These are phyloP conservation scores for Aspergillus candidus DNA, from an alignment of 2,329 filamentous ascomycete species.

Conservation along the genomic window DNA sequence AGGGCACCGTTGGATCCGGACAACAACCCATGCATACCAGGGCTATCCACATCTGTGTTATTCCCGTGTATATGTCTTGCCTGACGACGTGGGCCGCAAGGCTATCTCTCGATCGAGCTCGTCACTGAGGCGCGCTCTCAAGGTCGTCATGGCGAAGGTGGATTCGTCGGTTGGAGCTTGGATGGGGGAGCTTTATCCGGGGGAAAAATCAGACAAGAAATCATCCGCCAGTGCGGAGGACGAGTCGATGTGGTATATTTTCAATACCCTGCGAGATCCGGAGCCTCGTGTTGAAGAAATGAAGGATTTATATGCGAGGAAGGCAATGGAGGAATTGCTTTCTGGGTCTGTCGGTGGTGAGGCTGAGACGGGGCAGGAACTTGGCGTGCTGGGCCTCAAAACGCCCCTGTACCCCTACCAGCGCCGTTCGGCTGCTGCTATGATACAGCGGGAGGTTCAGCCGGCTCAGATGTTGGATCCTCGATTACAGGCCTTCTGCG, in stretches of 20 bases:
- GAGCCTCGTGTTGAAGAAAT: slow-evolving; percentile 26
- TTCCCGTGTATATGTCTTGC: slow-evolving; percentile 35
- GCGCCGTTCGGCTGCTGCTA: slow-evolving; percentile 68
- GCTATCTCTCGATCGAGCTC: slow-evolving; percentile 28
- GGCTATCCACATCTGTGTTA: slow-evolving; percentile 14
- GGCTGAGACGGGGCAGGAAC: slow-evolving; percentile 8
- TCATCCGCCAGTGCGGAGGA: slow-evolving; percentile 24
- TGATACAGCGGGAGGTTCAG: slow-evolving; percentile 73
- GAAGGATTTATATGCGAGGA: slow-evolving; percentile 25
- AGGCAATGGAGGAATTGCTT: slow-evolving; percentile 35
- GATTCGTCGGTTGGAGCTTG: slow-evolving; percentile 37
- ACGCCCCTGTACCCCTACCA: slow-evolving; percentile 73
- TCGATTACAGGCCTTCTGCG: slow-evolving; percentile 55
- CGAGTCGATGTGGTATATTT: slow-evolving; percentile 46
- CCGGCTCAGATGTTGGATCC: slow-evolving; percentile 65
- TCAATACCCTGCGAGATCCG: slow-evolving; percentile 44
- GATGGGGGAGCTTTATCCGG: slow-evolving; percentile 22
- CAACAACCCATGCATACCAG: slow-evolving; percentile 13
- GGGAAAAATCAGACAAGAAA: slow-evolving; percentile 4
- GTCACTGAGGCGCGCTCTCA: slow-evolving; percentile 32
- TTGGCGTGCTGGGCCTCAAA: slow-evolving; percentile 33
- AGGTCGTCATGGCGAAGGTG: slow-evolving; percentile 34
- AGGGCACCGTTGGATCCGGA: slow-evolving; percentile 33
- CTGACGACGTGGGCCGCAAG: slow-evolving; percentile 34
- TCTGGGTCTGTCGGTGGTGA: slow-evolving; percentile 10